Percentiles rank a stretch among this genome's conserved stretches.
These are phyloP conservation scores for Aspergillus latus DNA, from an alignment of 2,329 filamentous ascomycete genomes.

Conservation along the genomic window DNA sequence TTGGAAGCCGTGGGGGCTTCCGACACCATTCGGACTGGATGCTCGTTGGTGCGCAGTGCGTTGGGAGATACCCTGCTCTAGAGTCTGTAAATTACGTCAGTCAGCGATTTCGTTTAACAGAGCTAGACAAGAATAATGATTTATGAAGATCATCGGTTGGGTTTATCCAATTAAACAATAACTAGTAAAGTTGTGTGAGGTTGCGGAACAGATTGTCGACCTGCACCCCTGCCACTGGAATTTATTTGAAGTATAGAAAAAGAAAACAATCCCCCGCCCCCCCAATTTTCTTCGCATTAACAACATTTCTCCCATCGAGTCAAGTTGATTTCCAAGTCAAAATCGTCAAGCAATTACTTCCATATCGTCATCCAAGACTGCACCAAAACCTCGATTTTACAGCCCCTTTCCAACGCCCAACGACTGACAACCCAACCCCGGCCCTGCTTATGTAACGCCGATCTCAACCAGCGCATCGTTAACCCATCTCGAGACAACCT, in stretches of 20 bases:
- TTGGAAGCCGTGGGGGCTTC: constrained; percentile 68
- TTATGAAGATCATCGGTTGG: neutral
- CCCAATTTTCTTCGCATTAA: neutral
- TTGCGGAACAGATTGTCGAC: neutral
- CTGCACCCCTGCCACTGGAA: constrained; percentile 9
- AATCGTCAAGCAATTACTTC: neutral
- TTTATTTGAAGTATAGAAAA: constrained; percentile 8
- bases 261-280: constrained; percentile 6
- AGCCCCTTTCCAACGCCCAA: neutral
- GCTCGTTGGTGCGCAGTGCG: constrained; percentile 86
- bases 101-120: neutral
- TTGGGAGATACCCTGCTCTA: constrained; percentile 86
- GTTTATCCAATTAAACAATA: neutral
- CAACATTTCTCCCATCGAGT: neutral
- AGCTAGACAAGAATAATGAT: constrained; percentile 13
- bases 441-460: constrained; percentile 11
- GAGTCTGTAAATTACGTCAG: constrained; percentile 2
- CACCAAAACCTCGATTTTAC: neutral
- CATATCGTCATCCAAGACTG: neutral
- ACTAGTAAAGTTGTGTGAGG: neutral
- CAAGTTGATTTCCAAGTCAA: neutral
- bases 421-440: neutral
- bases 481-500: neutral
- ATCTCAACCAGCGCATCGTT: constrained; percentile 3
- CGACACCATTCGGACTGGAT: constrained; percentile 87